These are phyloP conservation scores for Ophiostoma piceae DNA, from an alignment of 2,329 filamentous ascomycete genomes.

Conservation along the genomic window DNA sequence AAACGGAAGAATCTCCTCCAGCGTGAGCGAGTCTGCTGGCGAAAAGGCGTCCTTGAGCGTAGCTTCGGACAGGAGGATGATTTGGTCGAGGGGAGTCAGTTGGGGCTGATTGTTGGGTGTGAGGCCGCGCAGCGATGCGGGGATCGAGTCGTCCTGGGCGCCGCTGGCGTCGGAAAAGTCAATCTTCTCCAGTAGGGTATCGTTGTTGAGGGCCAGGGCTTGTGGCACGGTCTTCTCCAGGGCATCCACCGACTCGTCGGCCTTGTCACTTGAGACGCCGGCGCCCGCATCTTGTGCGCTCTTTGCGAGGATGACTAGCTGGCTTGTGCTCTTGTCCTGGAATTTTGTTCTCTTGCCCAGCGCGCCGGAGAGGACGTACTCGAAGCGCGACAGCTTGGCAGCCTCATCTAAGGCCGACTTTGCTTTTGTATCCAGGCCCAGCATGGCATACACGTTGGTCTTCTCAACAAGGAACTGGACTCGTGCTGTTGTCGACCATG, in stretches of 20 bases:
- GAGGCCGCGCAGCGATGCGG: slow-evolving; percentile 57
- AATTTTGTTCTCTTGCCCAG: slow-evolving; percentile 80
- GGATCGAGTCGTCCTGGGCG: slow-evolving; percentile 41
- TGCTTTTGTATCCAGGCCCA: slow-evolving; percentile 74
- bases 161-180: slow-evolving; percentile 54
- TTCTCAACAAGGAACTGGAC: slow-evolving; percentile 75
- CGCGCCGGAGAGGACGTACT: slow-evolving; percentile 77
- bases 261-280: background rate
- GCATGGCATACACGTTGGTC: slow-evolving; percentile 75
- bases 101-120: slow-evolving; percentile 77
- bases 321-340: slow-evolving; percentile 74
- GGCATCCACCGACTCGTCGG: slow-evolving; percentile 24
- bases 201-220: slow-evolving; percentile 77
- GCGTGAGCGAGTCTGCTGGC: slow-evolving; percentile 75
- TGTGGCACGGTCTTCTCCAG: slow-evolving; percentile 46
- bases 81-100: slow-evolving; percentile 77
- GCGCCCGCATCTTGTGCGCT: slow-evolving; percentile 46
- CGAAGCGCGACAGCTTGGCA: slow-evolving; percentile 61
- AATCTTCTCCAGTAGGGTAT: slow-evolving; percentile 85
- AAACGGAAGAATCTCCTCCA: slow-evolving; percentile 91
- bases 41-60: slow-evolving; percentile 85
- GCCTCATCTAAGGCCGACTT: slow-evolving; percentile 65
- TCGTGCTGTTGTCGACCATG: slow-evolving; percentile 27
- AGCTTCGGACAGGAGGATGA: slow-evolving; percentile 79
- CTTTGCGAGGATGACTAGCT: slow-evolving; percentile 84